Conservation (phyloP, 768 basidiomycete species). For the Hypholoma fasciculare region DNA sequence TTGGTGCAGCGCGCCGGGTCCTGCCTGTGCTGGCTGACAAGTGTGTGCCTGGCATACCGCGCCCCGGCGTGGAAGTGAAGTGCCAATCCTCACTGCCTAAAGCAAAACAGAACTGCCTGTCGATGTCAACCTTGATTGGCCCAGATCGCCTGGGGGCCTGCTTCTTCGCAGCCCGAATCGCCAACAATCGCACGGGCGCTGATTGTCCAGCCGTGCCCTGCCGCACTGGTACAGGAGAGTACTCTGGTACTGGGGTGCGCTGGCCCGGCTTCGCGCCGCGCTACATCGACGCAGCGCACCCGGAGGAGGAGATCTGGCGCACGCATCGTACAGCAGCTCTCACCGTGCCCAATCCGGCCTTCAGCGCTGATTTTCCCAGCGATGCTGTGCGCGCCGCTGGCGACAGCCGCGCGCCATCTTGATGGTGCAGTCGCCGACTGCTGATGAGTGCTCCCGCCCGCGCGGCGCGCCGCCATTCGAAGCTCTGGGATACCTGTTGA, state of each 20-base stretch:
- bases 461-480: neutral
- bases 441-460: neutral
- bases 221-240: neutral
- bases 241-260: neutral
- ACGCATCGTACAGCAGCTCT: neutral
- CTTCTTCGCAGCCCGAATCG: neutral
- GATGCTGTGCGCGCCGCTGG: conserved; percentile 16
- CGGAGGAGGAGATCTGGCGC: neutral
- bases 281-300: neutral
- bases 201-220: too few species aligned
- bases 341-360: conserved; percentile 6
- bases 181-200: too few species aligned
- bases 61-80: conserved; percentile 6
- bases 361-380: conserved; percentile 14
- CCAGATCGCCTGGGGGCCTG: conserved; percentile 16
- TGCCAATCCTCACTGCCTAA: conserved; percentile 19
- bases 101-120: conserved; percentile 22
- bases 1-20: conserved; percentile 3
- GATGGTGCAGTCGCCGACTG: conserved; percentile 9
- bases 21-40: conserved; percentile 2
- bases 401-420: conserved; percentile 9
- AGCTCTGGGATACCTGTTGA: neutral
- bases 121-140: conserved; percentile 20
- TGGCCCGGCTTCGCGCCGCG: neutral
- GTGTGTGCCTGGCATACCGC: conserved; percentile 15